These are phyloP conservation scores for Talaromyces trachyspermus DNA, from an alignment of 495 filamentous ascomycete genomes.

Conservation along the genomic window DNA sequence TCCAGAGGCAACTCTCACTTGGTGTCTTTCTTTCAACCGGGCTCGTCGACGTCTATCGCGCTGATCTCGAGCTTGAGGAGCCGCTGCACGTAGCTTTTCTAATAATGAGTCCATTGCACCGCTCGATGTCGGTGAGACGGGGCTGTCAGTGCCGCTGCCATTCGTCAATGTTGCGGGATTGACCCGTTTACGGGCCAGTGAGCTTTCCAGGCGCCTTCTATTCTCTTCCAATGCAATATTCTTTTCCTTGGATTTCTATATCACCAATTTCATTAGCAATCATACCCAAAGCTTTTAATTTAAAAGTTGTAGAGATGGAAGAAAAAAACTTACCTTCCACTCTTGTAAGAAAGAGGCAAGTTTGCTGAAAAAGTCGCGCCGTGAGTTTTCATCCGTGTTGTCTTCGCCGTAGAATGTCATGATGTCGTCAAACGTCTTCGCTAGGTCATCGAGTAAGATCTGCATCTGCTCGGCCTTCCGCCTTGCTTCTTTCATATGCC, in stretches of 20 bases:
- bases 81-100: constrained; percentile 89
- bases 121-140: constrained; percentile 64
- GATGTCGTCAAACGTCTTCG: constrained; percentile 85
- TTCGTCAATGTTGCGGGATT: constrained; percentile 53
- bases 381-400: constrained; percentile 81
- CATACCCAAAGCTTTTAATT: neutral
- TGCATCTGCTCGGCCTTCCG: constrained; percentile 95
- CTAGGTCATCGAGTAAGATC: constrained; percentile 90
- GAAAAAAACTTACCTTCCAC: constrained; percentile 64
- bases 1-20: constrained; percentile 83
- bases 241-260: constrained; percentile 81
- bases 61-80: constrained; percentile 79
- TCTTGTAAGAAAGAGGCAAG: constrained; percentile 85
- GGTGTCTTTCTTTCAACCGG: constrained; percentile 80
- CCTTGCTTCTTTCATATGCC: constrained; percentile 92
- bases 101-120: constrained; percentile 97
- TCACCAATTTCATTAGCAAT: constrained; percentile 9
- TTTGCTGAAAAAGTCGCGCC: constrained; percentile 93
- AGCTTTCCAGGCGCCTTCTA: constrained; percentile 75
- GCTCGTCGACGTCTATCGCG: constrained; percentile 82
- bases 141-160: constrained; percentile 33
- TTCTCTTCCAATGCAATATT: constrained; percentile 79
- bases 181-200: constrained; percentile 80
- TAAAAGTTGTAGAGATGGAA: neutral
- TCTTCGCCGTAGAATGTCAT: constrained; percentile 98